Evolutionary conservation across 225 moss, liverwort and hornwort genomes (phyloP), one percentile per base, ranked within the genome.

Genomic region (Sphagnum contortum): DNA sequence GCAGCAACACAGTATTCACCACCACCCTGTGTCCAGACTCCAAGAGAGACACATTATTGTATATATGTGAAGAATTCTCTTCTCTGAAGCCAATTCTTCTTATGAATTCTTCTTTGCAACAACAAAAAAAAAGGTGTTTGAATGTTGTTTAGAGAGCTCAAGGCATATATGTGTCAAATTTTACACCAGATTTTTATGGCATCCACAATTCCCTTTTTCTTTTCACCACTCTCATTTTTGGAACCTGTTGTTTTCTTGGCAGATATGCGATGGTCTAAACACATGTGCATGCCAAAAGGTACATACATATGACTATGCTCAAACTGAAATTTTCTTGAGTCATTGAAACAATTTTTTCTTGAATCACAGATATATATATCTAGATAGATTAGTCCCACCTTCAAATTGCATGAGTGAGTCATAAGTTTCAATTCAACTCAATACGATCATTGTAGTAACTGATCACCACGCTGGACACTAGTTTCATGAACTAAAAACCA

Each of bases 201-300:
- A 44, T 58, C 44, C 12, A 11, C 11, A 57, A 13, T 44, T 58
- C 4, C 5, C 58, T 12, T 12, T 2, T 44, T n/a, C 9, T 7
- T 13, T 3, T 58, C 58, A 29, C 29, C 29, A 29, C 29, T 29
- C 29, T 29, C 29, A 29, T 58, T 5, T 13, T 13, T 5, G 58
- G 44, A 13, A 44, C 12, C 44, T 4, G 58, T 13, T 13, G 3
- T 58, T 14, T 58, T 44, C 12, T 58, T 13, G 12, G 7, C 73
- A 84, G 84, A 84, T 72, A 60, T 84, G 61, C 80, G 80, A 67
- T 84, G 84, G 84, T 66, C 73, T 45, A 84, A 84, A 75, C 84
- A 84, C 59, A 64, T 63, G 60, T 84, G 84, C 47, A 68, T 80
- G 77, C 84, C 80, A 2, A 80, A 84, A 73, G 84, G 84, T 83